Percentiles rank a stretch among this genome's conserved stretches.
These are phyloP conservation scores for Papiliotrema nemorosa DNA, from an alignment of 1,284 basidiomycete genomes.

Conservation along the genomic window DNA sequence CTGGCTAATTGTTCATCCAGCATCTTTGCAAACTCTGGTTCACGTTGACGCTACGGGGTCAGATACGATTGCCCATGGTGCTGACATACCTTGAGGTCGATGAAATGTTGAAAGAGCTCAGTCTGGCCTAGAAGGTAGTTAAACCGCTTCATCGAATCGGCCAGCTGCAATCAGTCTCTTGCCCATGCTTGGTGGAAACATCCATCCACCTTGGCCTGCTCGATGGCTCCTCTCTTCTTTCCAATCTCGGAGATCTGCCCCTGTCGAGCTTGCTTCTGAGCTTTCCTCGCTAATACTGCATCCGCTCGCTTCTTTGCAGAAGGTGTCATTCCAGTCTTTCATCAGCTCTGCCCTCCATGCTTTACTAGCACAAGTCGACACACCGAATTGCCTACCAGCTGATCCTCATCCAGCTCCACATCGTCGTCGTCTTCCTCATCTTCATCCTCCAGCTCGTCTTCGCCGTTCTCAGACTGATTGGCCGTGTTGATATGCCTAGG, in stretches of 20 bases:
- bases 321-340: constrained; percentile 22
- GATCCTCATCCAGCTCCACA: constrained; percentile 21
- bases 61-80: not conserved
- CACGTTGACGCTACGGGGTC: constrained; percentile 69
- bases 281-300: constrained; percentile 33
- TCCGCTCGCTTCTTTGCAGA: constrained; percentile 32
- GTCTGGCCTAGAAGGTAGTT: constrained; percentile 92
- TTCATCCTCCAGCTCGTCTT: constrained; percentile 13
- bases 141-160: constrained; percentile 93
- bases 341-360: no score
- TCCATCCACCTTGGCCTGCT: constrained; percentile 43
- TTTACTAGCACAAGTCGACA: no score
- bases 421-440: constrained; percentile 38
- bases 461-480: constrained; percentile 26
- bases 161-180: constrained; percentile 55
- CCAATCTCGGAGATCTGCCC: constrained; percentile 43
- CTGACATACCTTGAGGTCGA: constrained; percentile 75
- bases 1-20: constrained; percentile 61
- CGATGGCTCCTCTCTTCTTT: constrained; percentile 41
- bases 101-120: constrained; percentile 92
- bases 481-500: constrained; percentile 40
- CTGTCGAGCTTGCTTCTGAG: constrained; percentile 37
- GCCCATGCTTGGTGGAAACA: no score
- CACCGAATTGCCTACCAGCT: constrained; percentile 25
- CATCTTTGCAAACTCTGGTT: constrained; percentile 89